phyloP scores from a whole-genome alignment of 1,284 basidiomycete genomes.

The Apiotrichum mycotoxinovorans region DNA sequence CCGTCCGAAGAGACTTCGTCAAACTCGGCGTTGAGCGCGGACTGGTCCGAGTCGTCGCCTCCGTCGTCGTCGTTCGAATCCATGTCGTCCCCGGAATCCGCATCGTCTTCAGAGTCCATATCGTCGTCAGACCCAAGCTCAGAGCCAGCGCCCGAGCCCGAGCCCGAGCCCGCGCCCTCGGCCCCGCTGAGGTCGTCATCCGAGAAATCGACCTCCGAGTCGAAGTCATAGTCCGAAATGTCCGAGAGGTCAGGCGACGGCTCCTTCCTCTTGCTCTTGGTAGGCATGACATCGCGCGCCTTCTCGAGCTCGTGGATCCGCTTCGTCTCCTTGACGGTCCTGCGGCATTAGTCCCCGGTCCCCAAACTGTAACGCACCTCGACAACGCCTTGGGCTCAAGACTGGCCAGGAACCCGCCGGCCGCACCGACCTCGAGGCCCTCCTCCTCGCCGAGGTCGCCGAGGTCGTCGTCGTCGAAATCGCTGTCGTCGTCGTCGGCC shows the following conservation, averaged over 20 bases:
- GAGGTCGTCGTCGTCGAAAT: slow-evolving; percentile 3
- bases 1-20: slow-evolving; percentile 12
- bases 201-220: slow-evolving; percentile 37
- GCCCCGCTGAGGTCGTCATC: slow-evolving; percentile 11
- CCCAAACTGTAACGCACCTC: slow-evolving; percentile 28
- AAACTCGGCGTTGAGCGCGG: slow-evolving; percentile 15
- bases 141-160: slow-evolving; percentile 1
- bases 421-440: slow-evolving; percentile 20
- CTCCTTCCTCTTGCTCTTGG: slow-evolving; percentile 30
- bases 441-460: slow-evolving; percentile 28
- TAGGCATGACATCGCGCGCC: slow-evolving; percentile 38
- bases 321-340: slow-evolving; percentile 48
- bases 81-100: slow-evolving; percentile 17
- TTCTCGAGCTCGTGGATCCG: slow-evolving; percentile 46
- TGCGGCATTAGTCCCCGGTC: slow-evolving; percentile 6
- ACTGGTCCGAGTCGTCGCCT: slow-evolving; percentile 19
- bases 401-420: slow-evolving; percentile 35
- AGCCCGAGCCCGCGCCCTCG: background rate
- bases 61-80: slow-evolving; percentile 15
- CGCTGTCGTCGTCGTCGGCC: slow-evolving; percentile 10
- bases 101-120: slow-evolving; percentile 22
- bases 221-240: slow-evolving; percentile 40
- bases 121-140: slow-evolving; percentile 16
- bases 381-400: slow-evolving; percentile 41
- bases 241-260: slow-evolving; percentile 28